Base-by-base conservation (phyloP, 2,329 filamentous ascomycete genomes). In the Parascedosporium putredinis region DNA sequence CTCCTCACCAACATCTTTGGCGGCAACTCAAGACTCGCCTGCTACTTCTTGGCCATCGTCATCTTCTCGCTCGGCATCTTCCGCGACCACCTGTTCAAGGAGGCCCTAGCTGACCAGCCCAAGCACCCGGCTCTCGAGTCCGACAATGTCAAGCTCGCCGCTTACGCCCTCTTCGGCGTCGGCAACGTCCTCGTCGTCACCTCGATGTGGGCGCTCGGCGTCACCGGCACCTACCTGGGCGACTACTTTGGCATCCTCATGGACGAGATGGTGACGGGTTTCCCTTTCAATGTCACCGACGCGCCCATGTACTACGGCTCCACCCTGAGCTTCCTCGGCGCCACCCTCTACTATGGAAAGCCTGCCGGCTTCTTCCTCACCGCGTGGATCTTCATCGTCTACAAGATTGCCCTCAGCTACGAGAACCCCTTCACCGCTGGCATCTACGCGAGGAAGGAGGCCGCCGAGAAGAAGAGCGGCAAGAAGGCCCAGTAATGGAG, bases 201-300 rank as follows among this genome's bases (percentile, higher is more conserved):
- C 29, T 93, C 86, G 53, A 97, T 95, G 69, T 96, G 83, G 81
- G 86, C 83, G 29, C 81, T 98, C 36, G 93, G 93, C 51, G 81
- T 98, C 60, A 96, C 89, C 1, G 93, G 93, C 55, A 98, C 93
- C 33, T 98, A 96, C 65, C 75, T 98, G 31, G 93, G 93, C 58
- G 93, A 98, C 72, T 98, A 98, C 75, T 98, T 97, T 64, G 93
- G 93, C 58, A 96, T 97, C 65, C 75, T 98, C 56, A 95, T 96
- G 89, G 91, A 97, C 64, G 73, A 84, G 57, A 91, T 91, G 60
- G 90, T 98, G 48, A 95, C 89, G 10, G 85, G 87, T 12, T 98
- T 98, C 64, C 93, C 93, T 2, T 98, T 98, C 76, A 97, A 86
- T 67, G 77, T 97, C 53, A 90, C 84, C 50, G 79, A 81, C 56